Evolutionary conservation across 805 yeast genomes (phyloP), one percentile per base, ranked within the genome.

Genomic region (Saturnispora saitoi): DNA sequence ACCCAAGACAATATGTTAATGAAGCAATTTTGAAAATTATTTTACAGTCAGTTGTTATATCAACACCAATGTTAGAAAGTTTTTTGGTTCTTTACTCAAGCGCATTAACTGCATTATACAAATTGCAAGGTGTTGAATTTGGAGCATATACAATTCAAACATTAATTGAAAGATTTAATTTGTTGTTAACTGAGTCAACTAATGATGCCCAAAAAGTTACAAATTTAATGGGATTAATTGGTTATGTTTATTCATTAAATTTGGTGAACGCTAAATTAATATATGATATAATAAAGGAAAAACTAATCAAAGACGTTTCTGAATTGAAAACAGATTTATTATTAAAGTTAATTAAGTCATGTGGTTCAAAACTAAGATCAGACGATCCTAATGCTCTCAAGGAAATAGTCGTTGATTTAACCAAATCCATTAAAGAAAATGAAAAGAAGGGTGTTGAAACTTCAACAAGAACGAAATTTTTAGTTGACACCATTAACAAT

Each of bases 341-440:
- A 43, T 68, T 91, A 46, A 77, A 83, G 55, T 69, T 91, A 17
- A 71, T 93, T 19, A 76, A 84, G 44, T 79, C 79, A 32, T 78
- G 89, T 10, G 99, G 99, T 40, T 75, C 81, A 9, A 87, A 86
- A 59, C 77, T 93, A 66, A 79, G 99, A 60, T 69, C 86, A 4
- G 99, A 93, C 62, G 99, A 93, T 62, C 95, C 98, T 1, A 64
- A 75, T 9, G 82, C 96, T 0, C 71, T 93, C 47, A 89, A 85
- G 60, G 90, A 86, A 39, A 89, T 91, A 43, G 78, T 89, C 11
- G 47, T 76, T 3, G 70, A 73, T 38, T 68, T 84, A 32, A 86
- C 83, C 54, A 68, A 68, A 31, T 65, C 74, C 2, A 64, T 76
- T 3, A 56, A 70, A 1, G 61, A 64, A 1, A 61, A 71, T 14